A percentile compares a stretch with the other conserved stretches of the same genome.
These are phyloP conservation scores for Phytophthora melonis DNA, from an alignment of 352 stramenopile species.

Conservation along the genomic window DNA sequence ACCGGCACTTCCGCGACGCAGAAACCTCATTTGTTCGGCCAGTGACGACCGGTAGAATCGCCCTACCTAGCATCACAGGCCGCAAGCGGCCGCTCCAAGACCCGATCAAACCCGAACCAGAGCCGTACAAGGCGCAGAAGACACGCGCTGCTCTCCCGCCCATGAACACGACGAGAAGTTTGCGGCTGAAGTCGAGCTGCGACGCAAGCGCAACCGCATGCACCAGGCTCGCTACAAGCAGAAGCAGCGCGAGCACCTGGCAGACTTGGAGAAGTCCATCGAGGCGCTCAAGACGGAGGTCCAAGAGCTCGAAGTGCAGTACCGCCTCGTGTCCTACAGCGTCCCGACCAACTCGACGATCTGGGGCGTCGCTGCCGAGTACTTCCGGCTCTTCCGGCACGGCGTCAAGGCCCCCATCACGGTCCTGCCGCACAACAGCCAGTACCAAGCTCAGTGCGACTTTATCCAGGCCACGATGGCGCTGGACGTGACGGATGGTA, in stretches of 20 bases:
- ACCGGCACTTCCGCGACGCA: background rate
- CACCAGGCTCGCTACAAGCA: slow-evolving; percentile 16
- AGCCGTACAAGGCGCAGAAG: slow-evolving; percentile 4
- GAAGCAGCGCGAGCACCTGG: slow-evolving; percentile 8
- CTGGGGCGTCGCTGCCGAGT: slow-evolving; percentile 12
- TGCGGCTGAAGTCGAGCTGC: background rate
- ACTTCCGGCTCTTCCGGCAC: slow-evolving; percentile 16
- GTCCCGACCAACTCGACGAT: slow-evolving; percentile 9
- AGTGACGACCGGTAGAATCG: background rate
- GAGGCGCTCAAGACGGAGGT: slow-evolving; percentile 4
- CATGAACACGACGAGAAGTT: background rate
- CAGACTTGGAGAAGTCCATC: background rate
- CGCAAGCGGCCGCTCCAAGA: background rate
- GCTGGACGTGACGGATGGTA: slow-evolving; percentile 4
- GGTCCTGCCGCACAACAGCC: background rate
- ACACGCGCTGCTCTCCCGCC: background rate
- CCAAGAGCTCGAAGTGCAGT: slow-evolving; percentile 14
- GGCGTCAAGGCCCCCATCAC: slow-evolving; percentile 3
- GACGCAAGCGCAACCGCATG: slow-evolving; percentile 11
- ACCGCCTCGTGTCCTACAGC: slow-evolving; percentile 6
- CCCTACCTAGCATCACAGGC: background rate
- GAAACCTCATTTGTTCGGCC: background rate
- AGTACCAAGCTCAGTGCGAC: slow-evolving; percentile 10
- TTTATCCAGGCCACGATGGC: slow-evolving; percentile 16
- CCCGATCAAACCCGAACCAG: background rate